Percentiles rank a stretch among this genome's conserved stretches.
phyloP scores from a whole-genome alignment of 2,329 filamentous ascomycete genomes.

The Trichoderma atroviride region DNA sequence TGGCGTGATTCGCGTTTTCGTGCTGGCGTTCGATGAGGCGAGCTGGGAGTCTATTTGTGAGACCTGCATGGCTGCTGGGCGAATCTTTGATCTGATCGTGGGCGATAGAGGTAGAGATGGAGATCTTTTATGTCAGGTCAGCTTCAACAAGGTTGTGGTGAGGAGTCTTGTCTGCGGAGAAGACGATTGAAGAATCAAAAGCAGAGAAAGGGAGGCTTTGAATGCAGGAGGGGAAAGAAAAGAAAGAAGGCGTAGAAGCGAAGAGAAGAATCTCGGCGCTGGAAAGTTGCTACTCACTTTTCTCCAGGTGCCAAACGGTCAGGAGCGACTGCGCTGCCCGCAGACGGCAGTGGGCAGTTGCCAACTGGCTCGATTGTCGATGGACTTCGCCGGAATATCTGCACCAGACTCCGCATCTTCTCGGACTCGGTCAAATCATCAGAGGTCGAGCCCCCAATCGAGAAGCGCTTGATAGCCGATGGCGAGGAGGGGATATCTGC shows the following conservation, averaged over 20 bases:
- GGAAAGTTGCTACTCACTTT: slow-evolving; percentile 33
- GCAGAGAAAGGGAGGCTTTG: neutral
- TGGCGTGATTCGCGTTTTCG: slow-evolving; percentile 14
- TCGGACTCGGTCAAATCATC: slow-evolving; percentile 24
- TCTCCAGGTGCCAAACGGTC: slow-evolving; percentile 35
- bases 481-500: slow-evolving; percentile 16
- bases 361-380: neutral
- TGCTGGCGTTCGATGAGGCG: neutral
- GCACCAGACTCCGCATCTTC: slow-evolving; percentile 24
- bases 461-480: neutral
- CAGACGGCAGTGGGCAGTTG: neutral
- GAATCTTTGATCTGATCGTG: neutral
- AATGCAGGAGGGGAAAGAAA: neutral
- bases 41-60: slow-evolving; percentile 29
- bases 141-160: neutral
- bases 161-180: neutral
- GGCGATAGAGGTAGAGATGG: neutral
- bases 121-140: neutral
- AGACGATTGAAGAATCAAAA: neutral
- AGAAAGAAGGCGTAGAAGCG: neutral
- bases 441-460: neutral
- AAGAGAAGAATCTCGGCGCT: neutral
- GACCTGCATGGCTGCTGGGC: slow-evolving; percentile 2
- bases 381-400: slow-evolving; percentile 21
- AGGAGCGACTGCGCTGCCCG: slow-evolving; percentile 22